Evolutionary conservation across 2,329 filamentous ascomycete genomes (phyloP), one percentile per base, ranked within the genome.

Genomic region (Hypoxylon rubiginosum): DNA sequence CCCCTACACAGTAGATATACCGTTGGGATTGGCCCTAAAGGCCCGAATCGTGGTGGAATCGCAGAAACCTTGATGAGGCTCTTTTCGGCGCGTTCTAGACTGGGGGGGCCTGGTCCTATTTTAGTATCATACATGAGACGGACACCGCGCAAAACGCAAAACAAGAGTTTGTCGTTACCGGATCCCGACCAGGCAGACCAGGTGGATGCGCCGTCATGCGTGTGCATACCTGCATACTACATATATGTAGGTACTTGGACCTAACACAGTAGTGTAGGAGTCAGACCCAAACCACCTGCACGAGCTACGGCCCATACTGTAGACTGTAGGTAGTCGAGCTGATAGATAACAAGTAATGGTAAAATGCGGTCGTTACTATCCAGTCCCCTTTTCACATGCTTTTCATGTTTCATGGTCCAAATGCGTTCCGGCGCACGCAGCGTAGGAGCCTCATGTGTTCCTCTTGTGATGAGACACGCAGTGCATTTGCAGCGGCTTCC

Each of bases 11-110:
- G 34, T n/a, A 48, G 45, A 21, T 51, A 54, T 32, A 34, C 54
- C 49, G 26, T 57, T n/a, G 26, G 51, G 59, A 52, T 36, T 50
- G 50, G 41, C 41, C 62, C 34, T 63, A 61, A 67, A 69, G 67
- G 67, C 55, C 67, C 67, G 67, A 69, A 62, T 69, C 48, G 34
- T 28, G 24, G 57, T 67, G 34, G 62, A 41, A 51, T 48, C n/a
- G 43, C 36, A 30, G 58, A 65, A 63, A 69, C 64, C 61, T 65
- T 65, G 67, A 67, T 69, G 67, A 69, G 67, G 67, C 67, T 69
- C 67, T 64, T 62, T 57, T 62, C 60, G 58, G 48, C 60, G 57
- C 64, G 64, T 59, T 66, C 66, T 66, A 66, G 65, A 57, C 58
- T 57, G 8, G 17, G 8, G 17, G 17, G n/a, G 11, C 17, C 43